A percentile compares a stretch with the other conserved stretches of the same genome.
Evolutionary conservation across 345 rosid genomes (phyloP).

Genomic region (Eucalyptus cladocalyx): DNA sequence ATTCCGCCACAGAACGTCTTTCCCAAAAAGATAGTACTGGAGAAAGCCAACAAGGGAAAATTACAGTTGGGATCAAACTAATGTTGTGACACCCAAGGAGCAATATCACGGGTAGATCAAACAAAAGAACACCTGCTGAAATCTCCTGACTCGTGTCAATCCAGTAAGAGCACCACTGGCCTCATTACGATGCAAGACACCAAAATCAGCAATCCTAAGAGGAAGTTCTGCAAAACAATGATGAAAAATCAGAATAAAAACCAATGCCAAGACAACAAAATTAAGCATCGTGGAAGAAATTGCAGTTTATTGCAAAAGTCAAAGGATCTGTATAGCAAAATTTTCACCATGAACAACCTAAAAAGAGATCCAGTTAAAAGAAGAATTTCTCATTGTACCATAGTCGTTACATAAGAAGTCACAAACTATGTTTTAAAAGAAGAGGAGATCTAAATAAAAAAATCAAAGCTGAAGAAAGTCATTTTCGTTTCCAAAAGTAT

Average conservation of each 20-base stretch:
- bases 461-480: background rate
- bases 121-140: constrained; percentile 69
- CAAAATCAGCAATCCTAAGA: constrained; percentile 90
- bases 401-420: background rate
- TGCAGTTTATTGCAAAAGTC: background rate
- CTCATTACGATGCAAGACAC: constrained; percentile 92
- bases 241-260: background rate
- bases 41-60: background rate
- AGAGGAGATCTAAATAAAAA: background rate
- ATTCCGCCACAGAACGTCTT: background rate
- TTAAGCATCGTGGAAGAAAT: background rate
- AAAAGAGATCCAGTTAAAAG: background rate
- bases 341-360: background rate
- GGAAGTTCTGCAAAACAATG: constrained; percentile 64
- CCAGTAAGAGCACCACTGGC: constrained; percentile 98
- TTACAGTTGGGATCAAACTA: background rate
- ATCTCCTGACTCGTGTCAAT: constrained; percentile 90
- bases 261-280: background rate
- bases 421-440: background rate
- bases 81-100: background rate
- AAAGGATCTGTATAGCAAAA: background rate
- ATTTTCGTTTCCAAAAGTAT: background rate
- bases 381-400: background rate
- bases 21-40: background rate
- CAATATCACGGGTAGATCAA: background rate